Base-by-base conservation (phyloP, 1,284 basidiomycete genomes). In the Schizophyllum commune region DNA sequence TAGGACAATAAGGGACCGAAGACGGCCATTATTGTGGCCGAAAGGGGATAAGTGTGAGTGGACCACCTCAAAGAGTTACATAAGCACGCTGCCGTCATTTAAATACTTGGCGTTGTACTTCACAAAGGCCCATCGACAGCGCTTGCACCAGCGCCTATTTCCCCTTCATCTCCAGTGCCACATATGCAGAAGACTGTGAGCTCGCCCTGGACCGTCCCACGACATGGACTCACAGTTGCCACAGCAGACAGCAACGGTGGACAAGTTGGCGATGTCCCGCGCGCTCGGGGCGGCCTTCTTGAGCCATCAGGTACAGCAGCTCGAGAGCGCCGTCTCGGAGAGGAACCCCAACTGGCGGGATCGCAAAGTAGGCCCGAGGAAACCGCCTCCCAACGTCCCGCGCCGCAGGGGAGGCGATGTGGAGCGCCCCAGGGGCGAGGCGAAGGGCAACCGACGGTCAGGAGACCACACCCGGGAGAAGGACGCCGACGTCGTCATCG, bases 201-300 rank as follows among this genome's bases (percentile, higher is more conserved):
- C 17, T 47, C 39, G 9, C 39, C 39, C 9, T 47, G 39, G 17
- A 27, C 27, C 9, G 39, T 17, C 39, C 2, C 39, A 47, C 39
- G 9, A 47, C 39, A 3, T 4, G 4, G 9, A 47, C 39, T 47
- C 13, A 47, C 39, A 4, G 13, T 47, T 47, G 17, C 27, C 39
- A 47, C 39, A 47, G 39, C 39, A 47, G 39, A 47, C 39, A 17
- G 3, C 39, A 3, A 47, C 39, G 13, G 39, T 47, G 39, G 39
- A 47, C 39, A 88, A 87, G 71, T 69, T 87, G 54, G 88, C 88
- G 60, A 88, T 92, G 87, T 91, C 90, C 61, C 83, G 85, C 64
- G 89, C 91, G 0, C 82, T 92, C 51, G 90, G 90, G 19, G 89
- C 90, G 34, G 90, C 90, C 2, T 92, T 92, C 72, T 79, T 92